A percentile compares a stretch with the other conserved stretches of the same genome.
phyloP scores from a whole-genome alignment of 306 rosid species.

The Cicer judaicum region DNA sequence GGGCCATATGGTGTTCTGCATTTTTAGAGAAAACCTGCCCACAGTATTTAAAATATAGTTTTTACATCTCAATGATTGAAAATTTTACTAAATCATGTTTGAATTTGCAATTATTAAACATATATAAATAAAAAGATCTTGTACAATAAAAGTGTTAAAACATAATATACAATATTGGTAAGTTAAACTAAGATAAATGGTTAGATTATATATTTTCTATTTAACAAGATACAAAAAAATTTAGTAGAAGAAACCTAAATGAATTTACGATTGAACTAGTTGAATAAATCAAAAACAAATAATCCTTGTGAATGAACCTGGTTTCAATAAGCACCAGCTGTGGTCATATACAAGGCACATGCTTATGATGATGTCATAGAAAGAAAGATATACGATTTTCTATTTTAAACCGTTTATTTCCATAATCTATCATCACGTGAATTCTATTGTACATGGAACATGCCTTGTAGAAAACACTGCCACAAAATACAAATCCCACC shows the following conservation, averaged over 20 bases:
- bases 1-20: neutral
- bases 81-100: neutral
- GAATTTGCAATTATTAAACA: no score
- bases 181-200: no score
- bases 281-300: no score
- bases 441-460: conserved; percentile 40
- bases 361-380: neutral
- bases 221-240: no score
- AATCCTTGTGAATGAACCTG: neutral
- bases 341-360: conserved; percentile 2
- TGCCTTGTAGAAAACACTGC: conserved; percentile 36
- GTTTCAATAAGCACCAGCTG: neutral
- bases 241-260: no score
- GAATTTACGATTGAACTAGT: no score
- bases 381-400: neutral
- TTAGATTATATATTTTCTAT: no score
- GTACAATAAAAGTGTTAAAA: no score
- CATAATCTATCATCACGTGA: conserved; percentile 36
- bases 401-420: conserved; percentile 40
- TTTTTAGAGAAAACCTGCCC: neutral
- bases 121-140: no score
- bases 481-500: conserved; percentile 20
- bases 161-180: no score
- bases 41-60: neutral
- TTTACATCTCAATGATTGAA: neutral